Conservation (phyloP, 2,329 filamentous ascomycete species). For the Fusarium stilboides region DNA sequence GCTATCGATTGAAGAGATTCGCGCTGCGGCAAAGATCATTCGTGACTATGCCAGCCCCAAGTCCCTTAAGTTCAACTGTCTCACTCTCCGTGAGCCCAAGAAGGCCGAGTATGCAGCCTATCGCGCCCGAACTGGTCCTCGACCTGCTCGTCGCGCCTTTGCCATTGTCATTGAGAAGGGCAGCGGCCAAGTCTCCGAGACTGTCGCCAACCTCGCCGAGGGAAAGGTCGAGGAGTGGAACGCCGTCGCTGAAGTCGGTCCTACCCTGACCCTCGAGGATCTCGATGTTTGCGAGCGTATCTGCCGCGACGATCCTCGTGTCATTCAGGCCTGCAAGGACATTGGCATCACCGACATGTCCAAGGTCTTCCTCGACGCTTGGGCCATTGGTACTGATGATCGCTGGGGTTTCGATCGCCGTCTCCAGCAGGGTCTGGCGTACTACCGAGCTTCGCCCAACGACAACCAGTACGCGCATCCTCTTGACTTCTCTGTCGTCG, state of each 20-base stretch:
- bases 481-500: slow-evolving; percentile 63
- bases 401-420: slow-evolving; percentile 80
- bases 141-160: slow-evolving; percentile 65
- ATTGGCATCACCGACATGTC: slow-evolving; percentile 86
- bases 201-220: slow-evolving; percentile 65
- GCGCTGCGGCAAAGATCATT: slow-evolving; percentile 64
- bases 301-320: slow-evolving; percentile 77
- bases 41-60: slow-evolving; percentile 55
- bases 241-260: slow-evolving; percentile 62
- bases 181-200: slow-evolving; percentile 61
- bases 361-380: slow-evolving; percentile 87
- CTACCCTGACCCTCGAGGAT: slow-evolving; percentile 82
- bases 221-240: slow-evolving; percentile 62
- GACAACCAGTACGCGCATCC: slow-evolving; percentile 76
- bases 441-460: slow-evolving; percentile 80
- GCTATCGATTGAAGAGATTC: slow-evolving; percentile 69
- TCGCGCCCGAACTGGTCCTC: slow-evolving; percentile 63
- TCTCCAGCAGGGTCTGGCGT: slow-evolving; percentile 86
- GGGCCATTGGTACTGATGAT: slow-evolving; percentile 88
- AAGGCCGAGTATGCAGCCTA: slow-evolving; percentile 76
- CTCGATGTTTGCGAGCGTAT: slow-evolving; percentile 81
- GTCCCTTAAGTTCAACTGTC: slow-evolving; percentile 69
- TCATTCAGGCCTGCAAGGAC: slow-evolving; percentile 83
- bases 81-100: slow-evolving; percentile 76
- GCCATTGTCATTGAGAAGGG: slow-evolving; percentile 64